Conservation (phyloP, 768 basidiomycete species). For the Asterophora parasitica region DNA sequence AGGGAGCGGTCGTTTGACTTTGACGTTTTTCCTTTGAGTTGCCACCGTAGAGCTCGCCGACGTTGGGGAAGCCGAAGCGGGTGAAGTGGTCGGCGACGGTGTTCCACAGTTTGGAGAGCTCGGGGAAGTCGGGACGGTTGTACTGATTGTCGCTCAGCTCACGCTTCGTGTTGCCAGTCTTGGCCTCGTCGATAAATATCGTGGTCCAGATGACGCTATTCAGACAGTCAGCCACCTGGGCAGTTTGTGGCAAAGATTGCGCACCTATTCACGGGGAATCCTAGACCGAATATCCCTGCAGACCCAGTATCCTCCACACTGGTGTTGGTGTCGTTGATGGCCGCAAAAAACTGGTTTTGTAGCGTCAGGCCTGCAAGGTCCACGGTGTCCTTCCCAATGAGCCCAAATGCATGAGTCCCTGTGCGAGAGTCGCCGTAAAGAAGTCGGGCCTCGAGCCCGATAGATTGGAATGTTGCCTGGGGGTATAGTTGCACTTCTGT, state of each 20-base stretch:
- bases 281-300: constrained; percentile 69
- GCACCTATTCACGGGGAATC: constrained; percentile 71
- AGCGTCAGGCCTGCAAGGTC: constrained; percentile 48
- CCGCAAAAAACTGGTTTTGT: constrained; percentile 54
- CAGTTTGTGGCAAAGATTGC: background rate
- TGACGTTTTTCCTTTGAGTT: constrained; percentile 3
- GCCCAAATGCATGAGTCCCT: constrained; percentile 62
- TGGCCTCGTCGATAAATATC: constrained; percentile 24
- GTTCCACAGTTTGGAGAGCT: constrained; percentile 18
- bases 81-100: constrained; percentile 5
- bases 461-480: constrained; percentile 42
- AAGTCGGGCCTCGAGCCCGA: constrained; percentile 43
- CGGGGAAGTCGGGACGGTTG: constrained; percentile 25
- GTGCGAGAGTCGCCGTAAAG: constrained; percentile 70
- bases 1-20: constrained; percentile 13
- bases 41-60: constrained; percentile 1
- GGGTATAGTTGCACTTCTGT: constrained; percentile 44
- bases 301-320: constrained; percentile 50
- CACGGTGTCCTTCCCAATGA: constrained; percentile 56
- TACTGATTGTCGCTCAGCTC: constrained; percentile 14
- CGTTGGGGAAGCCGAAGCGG: constrained; percentile 6
- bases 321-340: constrained; percentile 67
- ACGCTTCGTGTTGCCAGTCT: constrained; percentile 2
- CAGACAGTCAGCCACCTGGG: background rate
- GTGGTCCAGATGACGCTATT: constrained; percentile 43